These are phyloP conservation scores for Solanum raphanifolium DNA, from an alignment of 257 asterid species.

Conservation along the genomic window DNA sequence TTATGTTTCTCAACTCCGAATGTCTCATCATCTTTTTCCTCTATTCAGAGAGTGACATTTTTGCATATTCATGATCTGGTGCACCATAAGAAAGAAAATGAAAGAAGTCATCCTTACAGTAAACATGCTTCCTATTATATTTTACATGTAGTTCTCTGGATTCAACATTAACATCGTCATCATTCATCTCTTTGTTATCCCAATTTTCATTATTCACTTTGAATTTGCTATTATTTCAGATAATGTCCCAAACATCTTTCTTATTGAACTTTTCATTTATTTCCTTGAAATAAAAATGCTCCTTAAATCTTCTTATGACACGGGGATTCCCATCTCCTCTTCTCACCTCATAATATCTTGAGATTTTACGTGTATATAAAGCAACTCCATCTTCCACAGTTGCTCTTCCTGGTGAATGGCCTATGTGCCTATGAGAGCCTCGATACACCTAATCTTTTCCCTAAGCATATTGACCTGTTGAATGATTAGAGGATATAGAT, in stretches of 20 bases:
- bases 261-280: conserved; percentile 20
- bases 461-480: not conserved
- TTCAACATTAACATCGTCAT: not conserved
- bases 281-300: conserved; percentile 21
- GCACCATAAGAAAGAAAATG: conserved; percentile 9
- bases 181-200: no score
- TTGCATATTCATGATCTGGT: not conserved
- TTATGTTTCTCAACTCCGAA: not conserved
- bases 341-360: no score
- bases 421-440: not conserved
- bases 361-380: no score
- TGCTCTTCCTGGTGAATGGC: not conserved
- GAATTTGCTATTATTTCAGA: not conserved
- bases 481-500: not conserved
- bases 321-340: no score
- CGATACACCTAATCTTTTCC: not conserved
- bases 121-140: not conserved
- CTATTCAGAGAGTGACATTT: conserved; percentile 1
- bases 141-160: not conserved
- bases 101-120: conserved; percentile 13
- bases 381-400: not conserved
- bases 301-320: not conserved
- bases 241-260: conserved; percentile 13
- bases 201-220: no score
- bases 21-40: not conserved